Conservation (phyloP, 495 filamentous ascomycete genomes). For the Penicillium ochrochloron region DNA sequence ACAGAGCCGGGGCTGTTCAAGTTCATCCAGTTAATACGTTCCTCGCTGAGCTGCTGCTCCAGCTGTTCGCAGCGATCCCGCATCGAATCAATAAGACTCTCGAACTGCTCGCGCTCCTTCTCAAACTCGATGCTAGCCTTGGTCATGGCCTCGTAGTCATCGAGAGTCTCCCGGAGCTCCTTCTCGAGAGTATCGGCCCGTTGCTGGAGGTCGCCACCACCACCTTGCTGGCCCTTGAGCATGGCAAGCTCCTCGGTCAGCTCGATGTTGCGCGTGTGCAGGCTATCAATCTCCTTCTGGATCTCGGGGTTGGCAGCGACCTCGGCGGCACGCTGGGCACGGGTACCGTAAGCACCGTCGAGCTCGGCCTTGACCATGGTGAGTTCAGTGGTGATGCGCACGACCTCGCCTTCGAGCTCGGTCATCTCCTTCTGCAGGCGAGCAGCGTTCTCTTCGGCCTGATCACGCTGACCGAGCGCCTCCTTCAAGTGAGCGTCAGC, state of each 20-base stretch:
- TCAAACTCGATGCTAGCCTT: constrained; percentile 85
- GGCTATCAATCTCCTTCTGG: constrained; percentile 65
- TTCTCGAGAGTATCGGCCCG: constrained; percentile 67
- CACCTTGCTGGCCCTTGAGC: constrained; percentile 50
- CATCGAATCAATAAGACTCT: constrained; percentile 70
- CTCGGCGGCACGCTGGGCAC: constrained; percentile 77
- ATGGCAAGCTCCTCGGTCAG: constrained; percentile 62
- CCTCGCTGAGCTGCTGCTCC: constrained; percentile 71
- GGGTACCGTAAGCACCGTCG: constrained; percentile 86
- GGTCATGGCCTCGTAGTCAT: constrained; percentile 87
- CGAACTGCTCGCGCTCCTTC: constrained; percentile 78
- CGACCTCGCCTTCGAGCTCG: constrained; percentile 77
- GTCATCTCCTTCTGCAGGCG: constrained; percentile 69
- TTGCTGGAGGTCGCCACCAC: constrained; percentile 56
- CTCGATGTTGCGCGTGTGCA: constrained; percentile 63
- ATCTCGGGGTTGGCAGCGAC: constrained; percentile 69
- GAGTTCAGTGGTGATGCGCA: constrained; percentile 85
- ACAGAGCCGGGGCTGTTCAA: constrained; percentile 57
- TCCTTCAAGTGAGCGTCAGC: constrained; percentile 27
- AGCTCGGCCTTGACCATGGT: constrained; percentile 93
- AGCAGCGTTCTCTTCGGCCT: constrained; percentile 51
- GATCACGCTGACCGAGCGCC: constrained; percentile 27
- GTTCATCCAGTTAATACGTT: constrained; percentile 73
- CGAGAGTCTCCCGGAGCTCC: constrained; percentile 80
- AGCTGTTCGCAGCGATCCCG: constrained; percentile 71